Conservation (phyloP, 345 rosid genomes). For the Psidium guajava region DNA sequence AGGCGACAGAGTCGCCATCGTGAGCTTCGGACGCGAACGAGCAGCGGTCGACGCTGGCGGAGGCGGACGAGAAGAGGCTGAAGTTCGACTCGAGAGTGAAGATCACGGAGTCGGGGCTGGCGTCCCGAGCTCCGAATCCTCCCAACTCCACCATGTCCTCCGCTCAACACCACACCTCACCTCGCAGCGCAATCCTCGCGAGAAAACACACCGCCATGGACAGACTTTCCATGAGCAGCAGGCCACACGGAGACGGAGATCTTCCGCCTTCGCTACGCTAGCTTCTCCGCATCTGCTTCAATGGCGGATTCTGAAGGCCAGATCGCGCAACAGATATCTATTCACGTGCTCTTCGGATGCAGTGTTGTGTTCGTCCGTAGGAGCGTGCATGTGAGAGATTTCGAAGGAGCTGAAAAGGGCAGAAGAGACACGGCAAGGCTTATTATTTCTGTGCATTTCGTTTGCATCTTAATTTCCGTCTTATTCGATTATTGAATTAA, state of each 20-base stretch:
- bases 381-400: neutral
- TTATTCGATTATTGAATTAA: neutral
- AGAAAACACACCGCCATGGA: neutral
- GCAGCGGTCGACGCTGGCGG: slow-evolving; percentile 88
- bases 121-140: slow-evolving; percentile 36
- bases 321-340: too few species aligned
- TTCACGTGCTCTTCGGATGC: neutral
- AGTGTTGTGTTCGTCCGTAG: neutral
- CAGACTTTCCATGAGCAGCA: neutral
- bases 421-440: neutral
- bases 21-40: slow-evolving; percentile 73
- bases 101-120: slow-evolving; percentile 79
- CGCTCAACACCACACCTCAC: neutral
- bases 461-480: neutral
- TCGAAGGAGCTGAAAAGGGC: neutral
- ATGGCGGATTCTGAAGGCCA: neutral
- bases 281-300: neutral
- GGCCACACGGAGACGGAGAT: neutral
- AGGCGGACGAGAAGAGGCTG: slow-evolving; percentile 82
- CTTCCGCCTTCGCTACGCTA: neutral
- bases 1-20: slow-evolving; percentile 53
- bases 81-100: slow-evolving; percentile 75
- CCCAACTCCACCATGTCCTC: neutral
- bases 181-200: neutral
- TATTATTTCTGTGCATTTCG: neutral